These are phyloP conservation scores for Garcia nutans DNA, from an alignment of 345 rosid genomes.

Conservation along the genomic window DNA sequence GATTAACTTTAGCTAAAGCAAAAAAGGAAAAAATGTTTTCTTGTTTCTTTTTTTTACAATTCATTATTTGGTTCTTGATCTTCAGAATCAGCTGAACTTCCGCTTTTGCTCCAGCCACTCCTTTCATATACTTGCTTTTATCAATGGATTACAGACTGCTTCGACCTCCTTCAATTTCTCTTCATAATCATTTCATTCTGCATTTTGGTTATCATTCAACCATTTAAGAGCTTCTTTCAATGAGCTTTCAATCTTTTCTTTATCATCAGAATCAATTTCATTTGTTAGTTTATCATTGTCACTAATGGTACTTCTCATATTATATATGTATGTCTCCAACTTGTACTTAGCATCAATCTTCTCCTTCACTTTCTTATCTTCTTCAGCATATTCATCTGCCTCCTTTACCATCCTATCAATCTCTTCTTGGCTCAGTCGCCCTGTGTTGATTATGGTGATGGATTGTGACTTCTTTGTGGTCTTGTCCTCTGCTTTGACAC, in stretches of 20 bases:
- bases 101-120: conserved; percentile 28
- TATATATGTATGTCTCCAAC: conserved; percentile 49
- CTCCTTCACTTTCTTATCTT: conserved; percentile 45
- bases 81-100: conserved; percentile 27
- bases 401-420: conserved; percentile 56
- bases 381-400: conserved; percentile 55
- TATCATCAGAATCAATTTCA: conserved; percentile 48
- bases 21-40: too few species aligned
- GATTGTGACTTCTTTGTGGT: conserved; percentile 44
- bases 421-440: conserved; percentile 57
- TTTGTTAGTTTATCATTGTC: conserved; percentile 46
- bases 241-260: conserved; percentile 44
- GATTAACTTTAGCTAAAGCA: too few species aligned
- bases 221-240: conserved; percentile 53
- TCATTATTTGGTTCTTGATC: conserved; percentile 44
- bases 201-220: conserved; percentile 54
- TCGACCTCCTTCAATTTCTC: conserved; percentile 58
- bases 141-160: conserved; percentile 51
- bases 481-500: conserved; percentile 61
- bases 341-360: conserved; percentile 57
- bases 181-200: conserved; percentile 52
- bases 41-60: too few species aligned
- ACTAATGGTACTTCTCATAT: conserved; percentile 41
- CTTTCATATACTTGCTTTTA: conserved; percentile 47
- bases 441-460: conserved; percentile 52